Percentiles rank a stretch among this genome's conserved stretches.
Conservation (phyloP, 495 filamentous ascomycete genomes). For the Amphirosellinia nigrospora region DNA sequence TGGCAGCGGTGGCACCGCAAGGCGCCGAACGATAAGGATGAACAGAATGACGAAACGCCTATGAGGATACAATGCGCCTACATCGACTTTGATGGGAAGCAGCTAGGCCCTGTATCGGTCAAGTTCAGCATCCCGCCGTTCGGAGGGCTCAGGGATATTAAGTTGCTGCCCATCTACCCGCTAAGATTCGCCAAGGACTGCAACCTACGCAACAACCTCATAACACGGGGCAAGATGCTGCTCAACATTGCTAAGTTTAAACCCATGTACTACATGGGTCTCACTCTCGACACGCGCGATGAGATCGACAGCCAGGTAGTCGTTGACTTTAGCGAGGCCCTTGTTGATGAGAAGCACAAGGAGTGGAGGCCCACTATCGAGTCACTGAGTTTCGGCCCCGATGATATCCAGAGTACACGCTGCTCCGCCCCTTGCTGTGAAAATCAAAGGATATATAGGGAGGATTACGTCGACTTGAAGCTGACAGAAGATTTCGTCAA, state of each 20-base stretch:
- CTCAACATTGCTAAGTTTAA: constrained; percentile 6
- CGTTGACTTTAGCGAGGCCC: constrained; percentile 50
- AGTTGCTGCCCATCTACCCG: constrained; percentile 35
- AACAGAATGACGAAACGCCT: constrained; percentile 12
- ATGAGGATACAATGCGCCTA: constrained; percentile 42
- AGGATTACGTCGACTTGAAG: constrained; percentile 41
- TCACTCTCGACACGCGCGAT: constrained; percentile 38
- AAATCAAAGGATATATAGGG: constrained; percentile 33
- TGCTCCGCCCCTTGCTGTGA: constrained; percentile 35
- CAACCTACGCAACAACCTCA: constrained; percentile 32
- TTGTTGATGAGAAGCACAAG: constrained; percentile 13
- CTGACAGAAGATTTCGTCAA: constrained; percentile 39
- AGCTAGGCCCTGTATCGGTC: constrained; percentile 44
- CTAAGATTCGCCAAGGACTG: constrained; percentile 35
- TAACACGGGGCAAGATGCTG: constrained; percentile 37
- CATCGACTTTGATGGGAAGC: constrained; percentile 50
- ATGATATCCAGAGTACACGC: not conserved
- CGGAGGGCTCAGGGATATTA: not conserved
- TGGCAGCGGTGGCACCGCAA: constrained; percentile 22
- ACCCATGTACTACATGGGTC: constrained; percentile 47
- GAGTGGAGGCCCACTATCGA: constrained; percentile 27
- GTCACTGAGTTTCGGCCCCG: not conserved
- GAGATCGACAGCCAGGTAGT: constrained; percentile 54
- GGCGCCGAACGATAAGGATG: not conserved
- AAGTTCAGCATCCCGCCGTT: constrained; percentile 22